These are phyloP conservation scores for Galerina sulciceps DNA, from an alignment of 768 basidiomycete species.

Conservation along the genomic window DNA sequence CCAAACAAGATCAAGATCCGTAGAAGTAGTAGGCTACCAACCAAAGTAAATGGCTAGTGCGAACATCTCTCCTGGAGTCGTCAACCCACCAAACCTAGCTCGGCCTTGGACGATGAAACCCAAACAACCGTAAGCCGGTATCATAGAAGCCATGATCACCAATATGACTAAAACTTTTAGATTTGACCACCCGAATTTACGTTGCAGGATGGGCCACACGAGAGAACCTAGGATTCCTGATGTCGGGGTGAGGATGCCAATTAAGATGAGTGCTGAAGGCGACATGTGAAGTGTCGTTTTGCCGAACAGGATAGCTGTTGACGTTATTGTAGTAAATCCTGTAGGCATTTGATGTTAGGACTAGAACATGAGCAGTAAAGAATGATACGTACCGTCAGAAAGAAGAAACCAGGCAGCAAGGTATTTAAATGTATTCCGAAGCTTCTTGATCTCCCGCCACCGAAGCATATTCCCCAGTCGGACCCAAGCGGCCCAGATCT, in stretches of 20 bases:
- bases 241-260: constrained; percentile 78
- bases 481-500: constrained; percentile 76
- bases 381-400: constrained; percentile 70
- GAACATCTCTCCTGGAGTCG: constrained; percentile 85
- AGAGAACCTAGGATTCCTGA: constrained; percentile 86
- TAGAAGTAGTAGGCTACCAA: constrained; percentile 29
- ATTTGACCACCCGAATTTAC: constrained; percentile 66
- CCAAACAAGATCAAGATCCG: background rate
- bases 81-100: constrained; percentile 70
- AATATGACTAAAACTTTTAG: constrained; percentile 67
- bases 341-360: background rate
- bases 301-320: constrained; percentile 89
- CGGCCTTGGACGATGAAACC: constrained; percentile 69
- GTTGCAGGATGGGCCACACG: constrained; percentile 78
- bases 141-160: constrained; percentile 64
- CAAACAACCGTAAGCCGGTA: constrained; percentile 83
- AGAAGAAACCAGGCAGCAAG: constrained; percentile 94
- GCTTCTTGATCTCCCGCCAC: constrained; percentile 70
- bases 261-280: constrained; percentile 74
- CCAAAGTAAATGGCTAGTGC: constrained; percentile 84
- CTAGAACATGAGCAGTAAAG: background rate
- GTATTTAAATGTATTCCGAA: constrained; percentile 87
- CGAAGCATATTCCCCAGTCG: constrained; percentile 76
- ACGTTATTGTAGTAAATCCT: constrained; percentile 93
- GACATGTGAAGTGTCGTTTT: constrained; percentile 88